Conservation (phyloP, 495 filamentous ascomycete species). For the Annulohypoxylon maeteangense region DNA sequence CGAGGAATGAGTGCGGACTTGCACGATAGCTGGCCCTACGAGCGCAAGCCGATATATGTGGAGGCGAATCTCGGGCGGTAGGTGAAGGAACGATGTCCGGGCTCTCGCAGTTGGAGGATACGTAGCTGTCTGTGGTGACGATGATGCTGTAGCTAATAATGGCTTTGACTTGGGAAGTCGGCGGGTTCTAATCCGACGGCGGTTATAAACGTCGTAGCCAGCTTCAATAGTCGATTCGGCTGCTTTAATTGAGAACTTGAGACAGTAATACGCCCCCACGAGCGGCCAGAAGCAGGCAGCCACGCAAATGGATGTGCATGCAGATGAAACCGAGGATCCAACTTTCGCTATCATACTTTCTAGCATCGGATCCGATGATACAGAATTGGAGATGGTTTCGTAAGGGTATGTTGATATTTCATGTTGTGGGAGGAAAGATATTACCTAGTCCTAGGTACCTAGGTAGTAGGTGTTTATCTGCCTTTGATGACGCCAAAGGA, state of each 20-base stretch:
- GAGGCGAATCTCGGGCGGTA: constrained; percentile 35
- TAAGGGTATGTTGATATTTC: not conserved
- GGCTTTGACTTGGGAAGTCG: constrained; percentile 24
- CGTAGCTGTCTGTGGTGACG: not conserved
- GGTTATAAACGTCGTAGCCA: not conserved
- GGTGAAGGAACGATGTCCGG: constrained; percentile 29
- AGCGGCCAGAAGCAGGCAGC: not conserved
- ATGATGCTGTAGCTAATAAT: constrained; percentile 7
- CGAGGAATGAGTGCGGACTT: constrained; percentile 1
- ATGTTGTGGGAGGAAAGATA: not conserved
- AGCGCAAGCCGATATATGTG: constrained; percentile 31
- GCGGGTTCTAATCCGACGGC: constrained; percentile 4
- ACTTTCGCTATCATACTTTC: not conserved
- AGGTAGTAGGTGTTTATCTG: not conserved
- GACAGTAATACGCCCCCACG: constrained; percentile 13
- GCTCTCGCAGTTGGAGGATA: not conserved
- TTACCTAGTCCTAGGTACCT: too few relatives aligned
- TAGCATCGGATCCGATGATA: not conserved
- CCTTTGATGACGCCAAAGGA: not conserved
- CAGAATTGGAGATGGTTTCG: not conserved
- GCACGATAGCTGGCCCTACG: not conserved
- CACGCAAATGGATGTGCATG: not conserved
- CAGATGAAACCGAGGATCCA: not conserved
- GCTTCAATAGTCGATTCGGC: not conserved
- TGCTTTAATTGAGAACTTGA: not conserved